Base-by-base conservation (phyloP, 225 moss, liverwort and hornwort genomes). In the Antitrichia curtipendula region DNA sequence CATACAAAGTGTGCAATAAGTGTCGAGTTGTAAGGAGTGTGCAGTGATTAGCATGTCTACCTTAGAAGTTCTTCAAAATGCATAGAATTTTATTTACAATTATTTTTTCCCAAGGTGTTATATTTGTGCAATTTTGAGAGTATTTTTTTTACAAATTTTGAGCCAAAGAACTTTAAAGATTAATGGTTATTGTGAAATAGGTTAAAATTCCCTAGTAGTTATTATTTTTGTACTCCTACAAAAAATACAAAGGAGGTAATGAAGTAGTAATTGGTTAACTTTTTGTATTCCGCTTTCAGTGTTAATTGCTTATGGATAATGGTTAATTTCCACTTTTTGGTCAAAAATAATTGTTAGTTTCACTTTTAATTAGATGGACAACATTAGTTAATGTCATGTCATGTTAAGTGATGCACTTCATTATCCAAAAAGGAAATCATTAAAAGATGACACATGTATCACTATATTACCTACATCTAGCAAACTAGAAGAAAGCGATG, bases 151-250 rank as follows among this genome's bases (percentile, higher is more conserved):
- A 2, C 9, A 18, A 34, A 2, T 34, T 34, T 64, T 34, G 5
- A 65, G 6, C 10, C 10, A 36, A 65, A 3, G 3, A 65, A 65
- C 19, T 65, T 10, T 10, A 34, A 5, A 1, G 34, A 5, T 34
- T 64, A 19, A 6, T 36, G 36, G 6, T 10, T 36, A 34, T 2
- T 0, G 0, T 1, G 0, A 69, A 24, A 12, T 24, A 69, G 8
- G 24, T 13, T 14, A 40, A 3, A 69, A 69, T 0, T 24, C 14
- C 2, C 4, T 23, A 12, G 4, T 38, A 23, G 12, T 68, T 21
- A 4, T 6, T 6, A 12, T 34, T 68, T 38, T 12, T 13, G 4
- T 24, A 69, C 8, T 14, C 7, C 3, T 1, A 0, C 13, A 13
- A 13, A 36, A 68, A 13, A 12, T 23, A 12, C 12, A 38, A 10